Percentiles rank a stretch among this genome's conserved stretches.
phyloP scores from a whole-genome alignment of 164 flowering plant species.

The Paratinospora sagittata region DNA sequence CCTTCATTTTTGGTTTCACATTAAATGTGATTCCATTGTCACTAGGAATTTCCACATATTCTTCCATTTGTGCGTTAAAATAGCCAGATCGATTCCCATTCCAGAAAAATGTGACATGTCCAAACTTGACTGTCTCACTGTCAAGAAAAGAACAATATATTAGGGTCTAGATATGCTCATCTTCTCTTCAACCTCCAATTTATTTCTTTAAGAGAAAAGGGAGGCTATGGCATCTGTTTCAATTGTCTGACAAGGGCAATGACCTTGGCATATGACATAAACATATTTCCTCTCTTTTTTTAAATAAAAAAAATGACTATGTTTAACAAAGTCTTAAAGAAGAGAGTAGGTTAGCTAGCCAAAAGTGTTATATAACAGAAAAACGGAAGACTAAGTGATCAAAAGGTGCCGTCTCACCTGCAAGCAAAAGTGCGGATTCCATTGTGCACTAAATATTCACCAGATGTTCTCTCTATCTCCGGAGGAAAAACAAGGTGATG shows the following conservation, averaged over 20 bases:
- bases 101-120: slow-evolving; percentile 99
- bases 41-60: slow-evolving; percentile 97
- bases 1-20: slow-evolving; percentile 93
- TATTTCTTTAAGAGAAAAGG: no score
- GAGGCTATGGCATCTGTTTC: neutral
- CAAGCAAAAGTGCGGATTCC: slow-evolving; percentile 94
- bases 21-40: slow-evolving; percentile 89
- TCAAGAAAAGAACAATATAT: neutral
- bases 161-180: neutral
- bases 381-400: neutral
- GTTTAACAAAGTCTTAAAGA: neutral
- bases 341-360: neutral
- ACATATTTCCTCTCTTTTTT: neutral
- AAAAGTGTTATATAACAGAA: neutral
- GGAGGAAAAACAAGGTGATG: slow-evolving; percentile 90
- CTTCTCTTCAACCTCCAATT: no score
- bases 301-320: neutral
- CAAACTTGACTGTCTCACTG: slow-evolving; percentile 98
- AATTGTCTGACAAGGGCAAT: neutral
- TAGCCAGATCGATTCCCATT: slow-evolving; percentile 96
- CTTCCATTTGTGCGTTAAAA: slow-evolving; percentile 72
- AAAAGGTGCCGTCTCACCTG: slow-evolving; percentile 46
- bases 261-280: neutral
- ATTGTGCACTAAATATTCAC: slow-evolving; percentile 85
- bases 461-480: slow-evolving; percentile 95